These are phyloP conservation scores for Cudoniella acicularis DNA, from an alignment of 495 filamentous ascomycete species.

Conservation along the genomic window DNA sequence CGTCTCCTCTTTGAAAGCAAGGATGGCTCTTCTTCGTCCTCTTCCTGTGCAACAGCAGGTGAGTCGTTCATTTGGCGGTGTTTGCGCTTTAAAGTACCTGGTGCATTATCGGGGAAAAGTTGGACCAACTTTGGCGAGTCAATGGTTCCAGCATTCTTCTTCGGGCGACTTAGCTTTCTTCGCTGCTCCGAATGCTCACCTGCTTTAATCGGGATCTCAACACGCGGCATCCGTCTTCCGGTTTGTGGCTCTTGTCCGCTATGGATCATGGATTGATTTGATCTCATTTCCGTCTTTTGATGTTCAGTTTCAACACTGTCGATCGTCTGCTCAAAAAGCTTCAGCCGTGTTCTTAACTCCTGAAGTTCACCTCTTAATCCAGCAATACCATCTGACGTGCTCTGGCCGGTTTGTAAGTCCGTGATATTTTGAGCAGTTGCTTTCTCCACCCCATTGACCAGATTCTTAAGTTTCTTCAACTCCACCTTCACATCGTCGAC, in stretches of 20 bases:
- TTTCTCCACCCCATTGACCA: background rate
- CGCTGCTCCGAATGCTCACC: background rate
- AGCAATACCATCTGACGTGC: background rate
- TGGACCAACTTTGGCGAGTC: too few relatives aligned
- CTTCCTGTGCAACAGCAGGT: background rate
- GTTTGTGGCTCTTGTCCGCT: too few relatives aligned
- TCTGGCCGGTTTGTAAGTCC: background rate
- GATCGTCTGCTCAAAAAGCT: background rate
- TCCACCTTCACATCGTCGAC: slow-evolving; percentile 16
- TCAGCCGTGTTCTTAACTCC: background rate
- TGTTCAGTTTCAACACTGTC: background rate
- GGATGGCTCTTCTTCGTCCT: background rate
- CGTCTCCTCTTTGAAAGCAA: background rate
- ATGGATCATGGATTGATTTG: background rate
- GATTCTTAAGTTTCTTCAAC: background rate
- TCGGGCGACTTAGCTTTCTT: too few relatives aligned
- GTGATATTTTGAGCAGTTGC: background rate
- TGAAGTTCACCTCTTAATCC: slow-evolving; percentile 6
- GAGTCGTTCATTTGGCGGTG: background rate
- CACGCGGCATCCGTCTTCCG: background rate
- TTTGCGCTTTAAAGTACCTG: background rate
- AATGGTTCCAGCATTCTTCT: too few relatives aligned
- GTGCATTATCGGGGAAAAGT: too few relatives aligned
- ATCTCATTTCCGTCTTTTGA: background rate
- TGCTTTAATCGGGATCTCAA: background rate